Conservation (phyloP, 148 eudicot genomes). For the Persicaria maculosa region DNA sequence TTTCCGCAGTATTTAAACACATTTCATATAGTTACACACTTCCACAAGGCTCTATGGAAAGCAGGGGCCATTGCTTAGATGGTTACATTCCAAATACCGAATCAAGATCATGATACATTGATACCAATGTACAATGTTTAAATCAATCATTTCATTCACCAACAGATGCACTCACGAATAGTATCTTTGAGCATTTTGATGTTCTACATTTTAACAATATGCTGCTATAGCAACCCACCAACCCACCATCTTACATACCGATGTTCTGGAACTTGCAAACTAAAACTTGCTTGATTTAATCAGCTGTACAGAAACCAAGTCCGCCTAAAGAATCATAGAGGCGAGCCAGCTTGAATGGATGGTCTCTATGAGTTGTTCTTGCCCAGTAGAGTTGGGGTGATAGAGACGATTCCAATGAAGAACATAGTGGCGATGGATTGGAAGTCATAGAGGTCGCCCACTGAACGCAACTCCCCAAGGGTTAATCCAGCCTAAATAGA, state of each 20-base stretch:
- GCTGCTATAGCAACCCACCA: not conserved
- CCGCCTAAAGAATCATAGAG: not conserved
- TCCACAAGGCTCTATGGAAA: no score
- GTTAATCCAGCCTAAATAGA: constrained; percentile 77
- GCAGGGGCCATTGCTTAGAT: no score
- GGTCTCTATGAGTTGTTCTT: constrained; percentile 34
- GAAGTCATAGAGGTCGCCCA: constrained; percentile 80
- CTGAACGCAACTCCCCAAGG: constrained; percentile 74
- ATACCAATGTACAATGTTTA: not conserved
- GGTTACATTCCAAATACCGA: not conserved
- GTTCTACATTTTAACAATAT: not conserved
- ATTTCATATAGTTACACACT: no score
- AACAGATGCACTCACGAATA: not conserved
- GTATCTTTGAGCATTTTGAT: not conserved
- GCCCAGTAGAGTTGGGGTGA: constrained; percentile 73
- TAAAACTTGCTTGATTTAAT: not conserved
- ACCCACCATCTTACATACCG: not conserved
- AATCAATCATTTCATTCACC: constrained; percentile 1
- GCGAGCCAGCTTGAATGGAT: not conserved
- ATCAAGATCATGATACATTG: not conserved
- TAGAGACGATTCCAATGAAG: constrained; percentile 64
- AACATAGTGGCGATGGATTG: constrained; percentile 84
- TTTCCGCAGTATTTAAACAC: no score
- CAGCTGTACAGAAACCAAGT: constrained; percentile 27
- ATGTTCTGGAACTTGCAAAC: not conserved